Base-by-base conservation (phyloP, 352 stramenopile species). In the Pythium guiyangense region DNA sequence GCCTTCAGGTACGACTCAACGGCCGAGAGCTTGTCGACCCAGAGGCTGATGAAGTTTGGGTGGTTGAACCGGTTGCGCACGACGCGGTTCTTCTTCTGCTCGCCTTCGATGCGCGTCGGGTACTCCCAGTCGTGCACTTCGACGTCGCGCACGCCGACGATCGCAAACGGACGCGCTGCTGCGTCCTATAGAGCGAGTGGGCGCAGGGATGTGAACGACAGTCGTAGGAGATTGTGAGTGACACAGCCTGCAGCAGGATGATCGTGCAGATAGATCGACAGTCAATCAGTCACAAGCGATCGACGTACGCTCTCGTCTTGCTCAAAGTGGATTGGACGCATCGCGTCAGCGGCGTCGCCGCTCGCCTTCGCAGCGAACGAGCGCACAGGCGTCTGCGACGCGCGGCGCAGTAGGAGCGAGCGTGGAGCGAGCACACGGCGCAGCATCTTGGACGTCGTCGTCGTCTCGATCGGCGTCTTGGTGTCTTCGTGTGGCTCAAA, bases 1-100 rank as follows among this genome's bases (percentile, higher is more conserved):
- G 74, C 61, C 64, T 86, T 72, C 20, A 94, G 68, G 56, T 82
- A 92, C 29, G 66, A 53, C 57, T 90, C 76, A 29, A 88, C 78
- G 58, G 80, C 72, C 29, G 58, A 50, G 29, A 94, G 67, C 62
- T 88, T 79, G 65, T 94, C 84, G 48, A 94, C 76, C 73, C 79
- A 94, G 18, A 94, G 65, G 42, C 79, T 90, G 60, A 94, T 86
- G 63, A 92, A 94, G 76, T 94, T 94, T 15, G 81, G 74, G 62
- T 86, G 63, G 43, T 73, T 57, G 67, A 90, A 94, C 39, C 77
- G 77, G 69, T 94, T 94, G 68, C 84, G 81, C 47, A 90, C 31
- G 52, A 70, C 61, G 47, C 78, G 70, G 20, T 70, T 66, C 52
- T 73, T 77, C 62, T 87, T 88, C 46, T 83, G 51, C 56, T 89